Evolutionary conservation across 345 rosid genomes (phyloP).

Genomic region (Moricandia moricandioides): DNA sequence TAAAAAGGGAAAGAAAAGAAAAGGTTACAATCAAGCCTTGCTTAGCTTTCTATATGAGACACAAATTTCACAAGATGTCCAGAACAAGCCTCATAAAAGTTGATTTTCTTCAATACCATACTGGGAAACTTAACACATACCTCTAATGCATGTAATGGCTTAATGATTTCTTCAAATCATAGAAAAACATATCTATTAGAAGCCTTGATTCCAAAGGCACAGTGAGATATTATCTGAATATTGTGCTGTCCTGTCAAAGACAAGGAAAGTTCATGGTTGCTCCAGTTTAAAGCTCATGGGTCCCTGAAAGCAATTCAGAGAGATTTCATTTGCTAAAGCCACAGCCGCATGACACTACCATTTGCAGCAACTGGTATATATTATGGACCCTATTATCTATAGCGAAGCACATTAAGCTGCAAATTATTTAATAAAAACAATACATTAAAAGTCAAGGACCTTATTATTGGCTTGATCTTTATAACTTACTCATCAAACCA

Average conservation of each 20-base stretch:
- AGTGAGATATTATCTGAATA: not conserved
- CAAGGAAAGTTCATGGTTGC: conserved; percentile 20
- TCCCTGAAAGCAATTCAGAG: conserved; percentile 32
- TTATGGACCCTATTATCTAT: conserved; percentile 22
- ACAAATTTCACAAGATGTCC: not conserved
- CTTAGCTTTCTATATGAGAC: not conserved
- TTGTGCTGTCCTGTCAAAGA: conserved; percentile 5
- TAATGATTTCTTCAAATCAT: not conserved
- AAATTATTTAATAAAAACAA: conserved; percentile 12
- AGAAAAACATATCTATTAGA: not conserved
- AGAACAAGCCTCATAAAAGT: not conserved
- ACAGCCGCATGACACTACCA: conserved; percentile 35
- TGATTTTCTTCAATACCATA: not conserved
- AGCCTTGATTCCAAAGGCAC: not conserved
- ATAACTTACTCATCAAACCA: conserved; percentile 16
- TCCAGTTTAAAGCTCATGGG: conserved; percentile 28
- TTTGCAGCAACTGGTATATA: conserved; percentile 21
- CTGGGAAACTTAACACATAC: not conserved
- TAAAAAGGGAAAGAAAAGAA: conserved; percentile 4
- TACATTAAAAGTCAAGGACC: conserved; percentile 12
- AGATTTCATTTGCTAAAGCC: conserved; percentile 32
- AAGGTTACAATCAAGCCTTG: not conserved
- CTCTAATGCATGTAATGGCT: not conserved
- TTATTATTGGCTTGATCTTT: conserved; percentile 14
- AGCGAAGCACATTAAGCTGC: conserved; percentile 11